phyloP scores from a whole-genome alignment of 1,284 basidiomycete species.

The Sanghuangporus baumii region DNA sequence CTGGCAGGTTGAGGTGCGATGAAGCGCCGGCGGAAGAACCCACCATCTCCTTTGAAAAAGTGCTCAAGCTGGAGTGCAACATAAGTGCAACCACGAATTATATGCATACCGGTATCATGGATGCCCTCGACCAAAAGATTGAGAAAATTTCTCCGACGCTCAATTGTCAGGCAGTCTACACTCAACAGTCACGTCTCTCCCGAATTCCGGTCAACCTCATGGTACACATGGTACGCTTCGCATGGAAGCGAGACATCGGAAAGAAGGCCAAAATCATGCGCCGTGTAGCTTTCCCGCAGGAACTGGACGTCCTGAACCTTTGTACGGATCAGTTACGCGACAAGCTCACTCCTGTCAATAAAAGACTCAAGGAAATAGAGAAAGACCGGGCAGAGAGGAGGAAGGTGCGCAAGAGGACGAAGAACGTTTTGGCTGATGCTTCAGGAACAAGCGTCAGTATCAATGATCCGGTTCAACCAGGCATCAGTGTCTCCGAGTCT shows the following conservation, averaged over 20 bases:
- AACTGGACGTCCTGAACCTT: slow-evolving; percentile 85
- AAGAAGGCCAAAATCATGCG: slow-evolving; percentile 94
- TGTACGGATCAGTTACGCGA: slow-evolving; percentile 74
- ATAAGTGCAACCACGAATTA: slow-evolving; percentile 86
- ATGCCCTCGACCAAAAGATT: slow-evolving; percentile 79
- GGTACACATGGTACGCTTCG: slow-evolving; percentile 93
- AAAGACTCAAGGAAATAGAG: slow-evolving; percentile 72
- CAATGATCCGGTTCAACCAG: slow-evolving; percentile 37
- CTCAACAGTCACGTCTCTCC: slow-evolving; percentile 78
- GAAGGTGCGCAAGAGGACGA: slow-evolving; percentile 76
- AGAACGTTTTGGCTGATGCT: slow-evolving; percentile 32
- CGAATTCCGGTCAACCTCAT: slow-evolving; percentile 83
- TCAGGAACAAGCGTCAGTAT: slow-evolving; percentile 29
- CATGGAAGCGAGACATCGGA: slow-evolving; percentile 87
- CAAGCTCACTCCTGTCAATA: slow-evolving; percentile 67
- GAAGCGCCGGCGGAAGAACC: slow-evolving; percentile 80
- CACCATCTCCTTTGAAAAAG: slow-evolving; percentile 62
- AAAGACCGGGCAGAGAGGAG: slow-evolving; percentile 82
- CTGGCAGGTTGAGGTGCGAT: slow-evolving; percentile 60
- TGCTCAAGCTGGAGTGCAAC: slow-evolving; percentile 91
- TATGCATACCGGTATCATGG: slow-evolving; percentile 83
- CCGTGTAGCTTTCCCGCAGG: slow-evolving; percentile 56
- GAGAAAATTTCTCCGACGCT: slow-evolving; percentile 83
- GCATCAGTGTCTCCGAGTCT: slow-evolving; percentile 22
- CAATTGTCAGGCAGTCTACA: slow-evolving; percentile 78